Evolutionary conservation across 345 rosid genomes (phyloP), one percentile per base, ranked within the genome.

Genomic region (Aegle marmelos): DNA sequence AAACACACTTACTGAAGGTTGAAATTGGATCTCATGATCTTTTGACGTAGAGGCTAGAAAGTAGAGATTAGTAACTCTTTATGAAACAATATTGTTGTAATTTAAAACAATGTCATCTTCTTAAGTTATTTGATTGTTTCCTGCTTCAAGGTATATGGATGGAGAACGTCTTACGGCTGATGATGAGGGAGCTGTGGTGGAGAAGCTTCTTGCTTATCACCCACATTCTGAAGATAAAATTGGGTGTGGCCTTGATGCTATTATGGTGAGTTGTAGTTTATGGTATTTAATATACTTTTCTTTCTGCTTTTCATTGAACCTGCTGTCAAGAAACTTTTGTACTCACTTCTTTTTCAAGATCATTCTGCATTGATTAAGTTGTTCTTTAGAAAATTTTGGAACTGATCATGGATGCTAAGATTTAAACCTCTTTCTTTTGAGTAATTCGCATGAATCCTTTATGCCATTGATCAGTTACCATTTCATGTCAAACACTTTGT

Each of bases 221-320:
- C 95, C 94, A 17, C 91, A 86, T 68, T 86, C 88, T 76, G 90
- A 87, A 72, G 98, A 94, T 78, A 93, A 93, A 89, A 87, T 93
- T 74, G 98, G 97, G 57, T 88, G 92, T 64, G 97, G 97, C 69
- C 85, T 91, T 78, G 90, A 90, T 80, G 89, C 82, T 72, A 83
- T 93, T 59, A 91, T 95, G 96, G 98, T 91, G 83, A 79, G 86
- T 71, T 67, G 41, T 1, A 6, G 56, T 73, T 80, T 36, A 25
- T 16, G n/a, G 57, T 19, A 30, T 53, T 25, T 60, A 30, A 28
- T 60, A 21, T 62, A 30, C 11, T 10, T 17, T 62, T n/a, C 9
- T 13, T 10, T 63, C 34, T 28, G 2, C 48, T n/a, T 75, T 53
- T 53, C 27, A 22, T 14, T 13, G 24, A 27, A 64, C 16, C 53